Evolutionary conservation across 306 rosid species (phyloP).

Genomic region (Rosa multiflora): DNA sequence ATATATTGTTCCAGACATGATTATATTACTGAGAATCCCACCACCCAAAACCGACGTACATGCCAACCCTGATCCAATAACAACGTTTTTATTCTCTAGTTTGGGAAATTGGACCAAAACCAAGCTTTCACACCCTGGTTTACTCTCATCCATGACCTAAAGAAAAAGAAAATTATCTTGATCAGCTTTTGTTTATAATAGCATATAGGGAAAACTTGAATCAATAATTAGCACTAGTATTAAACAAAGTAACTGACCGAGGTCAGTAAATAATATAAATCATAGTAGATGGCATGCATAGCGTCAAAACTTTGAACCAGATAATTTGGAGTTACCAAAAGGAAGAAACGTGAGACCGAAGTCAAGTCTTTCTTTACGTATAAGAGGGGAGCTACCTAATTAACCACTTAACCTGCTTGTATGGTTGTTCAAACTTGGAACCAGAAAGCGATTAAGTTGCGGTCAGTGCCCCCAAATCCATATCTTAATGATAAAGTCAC

Average conservation of each 20-base stretch:
- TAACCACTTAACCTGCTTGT: neutral
- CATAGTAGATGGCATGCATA: neutral
- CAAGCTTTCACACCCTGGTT: neutral
- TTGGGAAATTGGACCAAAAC: neutral
- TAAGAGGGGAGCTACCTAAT: neutral
- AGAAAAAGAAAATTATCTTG: neutral
- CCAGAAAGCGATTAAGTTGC: neutral
- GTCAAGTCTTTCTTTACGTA: neutral
- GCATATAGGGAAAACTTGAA: neutral
- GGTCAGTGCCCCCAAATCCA: neutral
- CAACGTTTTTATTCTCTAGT: neutral
- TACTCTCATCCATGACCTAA: neutral
- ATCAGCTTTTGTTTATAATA: neutral
- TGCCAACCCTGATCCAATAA: conserved; percentile 15
- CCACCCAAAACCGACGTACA: conserved; percentile 5
- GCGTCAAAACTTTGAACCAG: neutral
- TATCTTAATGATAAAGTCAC: neutral
- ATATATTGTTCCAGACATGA: neutral
- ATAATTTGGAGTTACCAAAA: neutral
- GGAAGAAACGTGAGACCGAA: neutral
- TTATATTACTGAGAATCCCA: neutral
- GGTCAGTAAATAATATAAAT: no score
- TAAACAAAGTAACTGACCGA: neutral
- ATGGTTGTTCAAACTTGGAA: neutral
- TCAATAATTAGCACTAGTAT: neutral